Evolutionary conservation across 768 basidiomycete genomes (phyloP), one percentile per base, ranked within the genome.

Genomic region (Mycena floridula): DNA sequence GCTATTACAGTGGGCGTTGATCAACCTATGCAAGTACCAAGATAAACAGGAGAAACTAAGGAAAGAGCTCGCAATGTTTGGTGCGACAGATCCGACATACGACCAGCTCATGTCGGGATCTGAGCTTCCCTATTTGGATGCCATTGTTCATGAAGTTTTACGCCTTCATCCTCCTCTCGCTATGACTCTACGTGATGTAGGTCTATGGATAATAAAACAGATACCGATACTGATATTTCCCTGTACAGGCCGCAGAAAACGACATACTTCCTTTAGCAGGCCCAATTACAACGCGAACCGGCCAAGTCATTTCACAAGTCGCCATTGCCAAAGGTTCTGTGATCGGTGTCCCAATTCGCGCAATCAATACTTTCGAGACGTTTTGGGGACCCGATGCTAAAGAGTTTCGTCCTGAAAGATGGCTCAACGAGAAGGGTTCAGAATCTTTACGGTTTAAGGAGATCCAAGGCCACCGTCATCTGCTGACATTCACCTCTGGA

Each of bases 371-470:
- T 5, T 72, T 75, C n/a, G 66, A 66, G 43, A 59, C 57, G 1
- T 56, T 82, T 25, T 87, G 85, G 85, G 85, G 85, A 2, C 53
- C 66, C 0, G 73, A 80, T 45, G 72, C 80, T 3, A 67, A 70
- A 20, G 69, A 70, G 38, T 88, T 80, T 57, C 65, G 72, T 30
- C 85, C 84, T 0, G 77, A 79, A 43, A 66, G 85, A 5, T 87
- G 85, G 85, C 61, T 85, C 7, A 51, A 51, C 4, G 58, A 61
- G 4, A 60, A 59, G 12, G 57, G 61, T 1, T n/a, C n/a, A n/a
- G n/a, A n/a, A n/a, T n/a, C n/a, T n/a, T 48, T 48, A 15, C 42
- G 47, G 23, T 66, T 68, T 0, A 68, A 67, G 26, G 67, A 68
- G 22, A 59, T 76, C 2, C 69, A 70, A 50, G 78, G 76, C 12